These are phyloP conservation scores for Tricholomella constricta DNA, from an alignment of 768 basidiomycete genomes.

Conservation along the genomic window DNA sequence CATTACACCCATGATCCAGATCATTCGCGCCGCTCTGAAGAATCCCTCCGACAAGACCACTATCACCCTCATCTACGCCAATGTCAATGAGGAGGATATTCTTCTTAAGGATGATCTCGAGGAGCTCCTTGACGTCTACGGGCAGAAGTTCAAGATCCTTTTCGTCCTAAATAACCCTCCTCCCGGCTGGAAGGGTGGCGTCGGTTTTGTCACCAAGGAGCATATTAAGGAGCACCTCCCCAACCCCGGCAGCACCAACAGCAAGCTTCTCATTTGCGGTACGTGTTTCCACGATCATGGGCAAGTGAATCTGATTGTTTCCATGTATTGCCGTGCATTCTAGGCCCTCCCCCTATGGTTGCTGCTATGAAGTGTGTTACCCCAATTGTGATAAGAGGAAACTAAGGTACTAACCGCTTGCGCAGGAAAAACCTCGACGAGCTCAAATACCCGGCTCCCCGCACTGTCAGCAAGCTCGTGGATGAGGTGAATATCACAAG, in stretches of 20 bases:
- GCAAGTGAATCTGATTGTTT: neutral
- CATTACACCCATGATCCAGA: conserved; percentile 98
- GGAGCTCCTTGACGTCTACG: conserved; percentile 64
- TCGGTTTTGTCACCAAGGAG: conserved; percentile 91
- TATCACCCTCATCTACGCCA: conserved; percentile 92
- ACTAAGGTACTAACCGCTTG: conserved; percentile 6
- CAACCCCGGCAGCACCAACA: conserved; percentile 54
- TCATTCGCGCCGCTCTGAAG: conserved; percentile 91
- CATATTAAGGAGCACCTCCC: conserved; percentile 86
- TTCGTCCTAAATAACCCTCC: conserved; percentile 97
- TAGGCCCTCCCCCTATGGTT: conserved; percentile 65
- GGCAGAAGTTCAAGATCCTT: conserved; percentile 68
- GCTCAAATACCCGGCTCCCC: conserved; percentile 85
- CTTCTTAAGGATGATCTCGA: conserved; percentile 89
- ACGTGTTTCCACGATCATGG: conserved; percentile 1
- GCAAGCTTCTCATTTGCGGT: conserved; percentile 90
- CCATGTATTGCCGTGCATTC: neutral
- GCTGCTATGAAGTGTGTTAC: conserved; percentile 50
- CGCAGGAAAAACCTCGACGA: conserved; percentile 84
- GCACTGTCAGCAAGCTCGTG: conserved; percentile 89
- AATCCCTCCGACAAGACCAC: conserved; percentile 85
- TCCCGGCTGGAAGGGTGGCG: conserved; percentile 80
- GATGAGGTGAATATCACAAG: conserved; percentile 61
- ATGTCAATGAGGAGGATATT: conserved; percentile 92
- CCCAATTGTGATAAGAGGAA: conserved; percentile 2